Conservation (phyloP, 208 protist genomes). For the Trypanosoma theileri region DNA sequence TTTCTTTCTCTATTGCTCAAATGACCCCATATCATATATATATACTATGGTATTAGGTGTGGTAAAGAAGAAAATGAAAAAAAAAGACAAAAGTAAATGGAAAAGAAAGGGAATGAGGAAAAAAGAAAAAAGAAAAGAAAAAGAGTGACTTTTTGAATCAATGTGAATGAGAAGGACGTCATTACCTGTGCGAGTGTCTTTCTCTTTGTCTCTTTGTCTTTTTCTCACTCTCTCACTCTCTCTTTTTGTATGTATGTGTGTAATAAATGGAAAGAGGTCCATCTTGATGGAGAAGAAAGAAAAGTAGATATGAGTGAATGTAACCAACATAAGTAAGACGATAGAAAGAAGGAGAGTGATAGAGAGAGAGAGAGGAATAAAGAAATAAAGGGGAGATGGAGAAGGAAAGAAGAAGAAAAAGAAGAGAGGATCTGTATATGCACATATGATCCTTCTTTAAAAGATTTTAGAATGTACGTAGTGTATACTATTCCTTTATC, state of each 20-base stretch:
- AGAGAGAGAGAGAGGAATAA: neutral
- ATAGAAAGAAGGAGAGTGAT: neutral
- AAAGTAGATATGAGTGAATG: no score
- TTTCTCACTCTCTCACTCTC: neutral
- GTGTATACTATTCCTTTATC: no score
- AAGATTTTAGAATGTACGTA: no score
- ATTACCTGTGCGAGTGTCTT: neutral
- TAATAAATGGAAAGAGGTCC: neutral
- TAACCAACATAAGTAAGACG: no score
- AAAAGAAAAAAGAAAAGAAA: constrained; percentile 5
- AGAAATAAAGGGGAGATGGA: neutral
- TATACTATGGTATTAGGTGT: neutral
- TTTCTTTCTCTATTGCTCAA: neutral
- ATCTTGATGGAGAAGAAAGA: no score
- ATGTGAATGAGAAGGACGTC: neutral
- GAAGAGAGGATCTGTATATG: neutral
- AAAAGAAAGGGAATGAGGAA: neutral
- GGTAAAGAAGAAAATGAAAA: neutral
- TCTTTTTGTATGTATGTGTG: constrained; percentile 21
- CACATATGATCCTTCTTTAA: neutral
- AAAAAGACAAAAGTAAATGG: neutral
- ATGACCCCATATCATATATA: constrained; percentile 10
- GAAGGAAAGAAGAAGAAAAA: neutral
- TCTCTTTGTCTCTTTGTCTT: constrained; percentile 4
- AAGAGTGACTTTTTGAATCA: neutral